A percentile compares a stretch with the other conserved stretches of the same genome.
Conservation (phyloP, 129 eudicot genomes). For the Apium graveolens region DNA sequence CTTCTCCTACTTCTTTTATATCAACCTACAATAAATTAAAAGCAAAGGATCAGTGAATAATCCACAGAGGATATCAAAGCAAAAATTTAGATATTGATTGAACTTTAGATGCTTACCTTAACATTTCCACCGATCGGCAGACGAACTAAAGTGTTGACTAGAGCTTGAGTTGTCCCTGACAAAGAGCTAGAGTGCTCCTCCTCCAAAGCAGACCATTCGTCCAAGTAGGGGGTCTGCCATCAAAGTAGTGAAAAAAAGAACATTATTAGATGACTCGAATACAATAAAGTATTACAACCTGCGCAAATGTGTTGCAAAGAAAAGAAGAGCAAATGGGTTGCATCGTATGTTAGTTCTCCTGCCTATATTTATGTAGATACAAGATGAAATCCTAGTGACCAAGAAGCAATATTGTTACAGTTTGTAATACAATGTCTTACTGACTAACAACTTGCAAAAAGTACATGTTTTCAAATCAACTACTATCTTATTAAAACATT, state of each 20-base stretch:
- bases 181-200: constrained; percentile 57
- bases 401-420: background rate
- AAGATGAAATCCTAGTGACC: background rate
- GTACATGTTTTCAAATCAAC: background rate
- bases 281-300: background rate
- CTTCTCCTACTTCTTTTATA: constrained; percentile 47
- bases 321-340: background rate
- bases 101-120: constrained; percentile 32
- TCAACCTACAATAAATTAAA: constrained; percentile 38
- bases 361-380: background rate
- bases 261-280: background rate
- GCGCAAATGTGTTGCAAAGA: background rate
- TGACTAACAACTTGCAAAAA: background rate
- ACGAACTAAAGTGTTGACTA: constrained; percentile 48
- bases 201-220: constrained; percentile 67
- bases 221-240: constrained; percentile 61
- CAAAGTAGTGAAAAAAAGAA: background rate
- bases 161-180: constrained; percentile 41
- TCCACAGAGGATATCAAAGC: background rate
- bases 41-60: background rate
- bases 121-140: constrained; percentile 64
- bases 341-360: background rate
- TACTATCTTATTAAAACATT: background rate
- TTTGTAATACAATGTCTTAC: background rate
- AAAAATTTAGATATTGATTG: background rate